These are phyloP conservation scores for Skeletonema potamos DNA, from an alignment of 108 stramenopile genomes.

Conservation along the genomic window DNA sequence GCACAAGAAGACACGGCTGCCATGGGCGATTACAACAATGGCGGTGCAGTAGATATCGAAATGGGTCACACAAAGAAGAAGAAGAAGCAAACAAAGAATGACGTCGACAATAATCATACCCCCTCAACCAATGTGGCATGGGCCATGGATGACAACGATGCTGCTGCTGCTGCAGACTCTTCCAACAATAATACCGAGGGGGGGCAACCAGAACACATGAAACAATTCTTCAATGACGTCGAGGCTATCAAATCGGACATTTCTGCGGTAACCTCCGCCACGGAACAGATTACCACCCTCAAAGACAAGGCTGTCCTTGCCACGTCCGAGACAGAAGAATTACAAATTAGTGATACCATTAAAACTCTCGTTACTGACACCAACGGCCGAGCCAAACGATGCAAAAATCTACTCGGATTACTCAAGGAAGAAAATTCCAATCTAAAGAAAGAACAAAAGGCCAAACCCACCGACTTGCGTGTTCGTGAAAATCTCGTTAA, in stretches of 20 bases:
- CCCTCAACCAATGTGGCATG: conserved; percentile 11
- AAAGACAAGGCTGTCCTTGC: conserved; percentile 81
- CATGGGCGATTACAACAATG: conserved; percentile 46
- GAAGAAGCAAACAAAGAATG: conserved; percentile 7
- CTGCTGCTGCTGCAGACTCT: background rate
- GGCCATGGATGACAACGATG: conserved; percentile 1
- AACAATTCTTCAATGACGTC: conserved; percentile 83
- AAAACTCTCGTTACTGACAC: conserved; percentile 69
- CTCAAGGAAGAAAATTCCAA: conserved; percentile 86
- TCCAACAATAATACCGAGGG: conserved; percentile 10
- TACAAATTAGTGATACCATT: conserved; percentile 62
- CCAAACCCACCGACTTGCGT: conserved; percentile 70
- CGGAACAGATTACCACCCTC: conserved; percentile 65
- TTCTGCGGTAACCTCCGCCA: conserved; percentile 66
- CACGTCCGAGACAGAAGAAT: conserved; percentile 78
- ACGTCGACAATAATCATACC: background rate
- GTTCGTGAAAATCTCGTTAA: conserved; percentile 91
- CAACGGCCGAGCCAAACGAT: conserved; percentile 79
- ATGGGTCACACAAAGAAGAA: conserved; percentile 29
- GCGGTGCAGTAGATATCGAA: conserved; percentile 59
- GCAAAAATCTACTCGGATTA: conserved; percentile 75
- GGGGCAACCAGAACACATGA: conserved; percentile 67
- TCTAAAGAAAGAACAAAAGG: conserved; percentile 54
- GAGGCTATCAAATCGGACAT: conserved; percentile 82
- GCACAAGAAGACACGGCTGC: conserved; percentile 36